Percentiles rank a stretch among this genome's conserved stretches.
These are phyloP conservation scores for Cenchrus fungigraminus DNA, from an alignment of 176 grass and related monocot species.

Conservation along the genomic window DNA sequence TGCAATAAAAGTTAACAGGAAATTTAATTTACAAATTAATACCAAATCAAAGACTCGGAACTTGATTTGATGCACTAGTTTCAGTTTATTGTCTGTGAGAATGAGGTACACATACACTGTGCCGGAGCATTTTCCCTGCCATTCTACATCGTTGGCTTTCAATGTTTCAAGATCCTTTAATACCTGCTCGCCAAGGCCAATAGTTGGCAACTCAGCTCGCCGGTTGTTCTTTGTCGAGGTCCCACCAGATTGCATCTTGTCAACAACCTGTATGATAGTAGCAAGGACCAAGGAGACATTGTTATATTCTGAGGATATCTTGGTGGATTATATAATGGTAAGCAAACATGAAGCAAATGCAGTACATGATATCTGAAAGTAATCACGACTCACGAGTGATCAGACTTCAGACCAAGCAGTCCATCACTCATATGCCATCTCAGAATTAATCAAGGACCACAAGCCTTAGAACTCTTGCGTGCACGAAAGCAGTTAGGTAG, in stretches of 20 bases:
- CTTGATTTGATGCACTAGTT: background rate
- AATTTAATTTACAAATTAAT: background rate
- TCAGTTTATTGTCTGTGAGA: constrained; percentile 1
- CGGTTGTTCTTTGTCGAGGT: constrained; percentile 65
- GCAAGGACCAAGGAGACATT: background rate
- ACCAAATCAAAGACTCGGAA: background rate
- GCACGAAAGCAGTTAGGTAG: constrained; percentile 20
- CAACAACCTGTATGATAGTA: constrained; percentile 72
- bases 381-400: background rate
- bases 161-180: constrained; percentile 65
- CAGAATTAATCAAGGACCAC: background rate
- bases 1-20: constrained; percentile 46
- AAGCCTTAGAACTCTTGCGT: background rate
- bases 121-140: constrained; percentile 98
- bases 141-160: constrained; percentile 72
- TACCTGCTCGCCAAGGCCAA: constrained; percentile 54
- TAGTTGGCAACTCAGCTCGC: constrained; percentile 67
- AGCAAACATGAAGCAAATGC: background rate
- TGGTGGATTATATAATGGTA: background rate
- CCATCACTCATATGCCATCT: background rate
- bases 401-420: background rate
- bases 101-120: constrained; percentile 75
- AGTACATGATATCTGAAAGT: constrained; percentile 4
- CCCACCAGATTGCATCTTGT: constrained; percentile 79
- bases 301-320: background rate